phyloP scores from a whole-genome alignment of 2,329 filamentous ascomycete genomes.

The Trichoderma atrobrunneum region DNA sequence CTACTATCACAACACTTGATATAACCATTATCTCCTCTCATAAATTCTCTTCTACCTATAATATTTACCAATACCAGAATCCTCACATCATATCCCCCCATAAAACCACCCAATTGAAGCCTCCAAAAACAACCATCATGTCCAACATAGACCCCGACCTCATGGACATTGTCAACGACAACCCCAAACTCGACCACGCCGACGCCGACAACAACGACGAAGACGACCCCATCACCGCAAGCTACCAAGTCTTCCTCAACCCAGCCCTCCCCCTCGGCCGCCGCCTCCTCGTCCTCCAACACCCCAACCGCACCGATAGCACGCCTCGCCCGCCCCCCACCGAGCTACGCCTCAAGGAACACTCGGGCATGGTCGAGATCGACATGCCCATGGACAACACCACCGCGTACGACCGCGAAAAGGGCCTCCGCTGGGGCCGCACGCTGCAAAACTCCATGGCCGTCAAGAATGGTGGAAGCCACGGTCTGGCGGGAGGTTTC shows the following conservation, averaged over 20 bases:
- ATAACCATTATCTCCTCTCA: not conserved
- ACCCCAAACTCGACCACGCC: constrained; percentile 13
- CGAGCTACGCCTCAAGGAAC: constrained; percentile 77
- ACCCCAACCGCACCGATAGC: constrained; percentile 71
- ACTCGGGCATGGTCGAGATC: constrained; percentile 81
- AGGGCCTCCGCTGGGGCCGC: constrained; percentile 80
- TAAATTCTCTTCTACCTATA: not conserved
- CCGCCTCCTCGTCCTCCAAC: constrained; percentile 80
- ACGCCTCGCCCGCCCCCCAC: constrained; percentile 53
- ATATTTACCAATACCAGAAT: not conserved
- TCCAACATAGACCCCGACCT: constrained; percentile 20
- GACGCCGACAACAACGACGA: not conserved
- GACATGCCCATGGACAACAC: constrained; percentile 79
- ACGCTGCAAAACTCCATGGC: constrained; percentile 62
- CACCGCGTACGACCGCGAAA: constrained; percentile 75
- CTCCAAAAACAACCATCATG: not conserved
- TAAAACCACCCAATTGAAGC: not conserved
- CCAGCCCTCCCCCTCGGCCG: constrained; percentile 61
- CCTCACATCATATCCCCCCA: not conserved
- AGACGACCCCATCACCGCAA: constrained; percentile 65
- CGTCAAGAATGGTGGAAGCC: constrained; percentile 60
- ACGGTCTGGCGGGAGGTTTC: constrained; percentile 72
- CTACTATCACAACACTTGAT: not conserved
- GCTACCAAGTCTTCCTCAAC: constrained; percentile 85
- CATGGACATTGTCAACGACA: constrained; percentile 27